These are phyloP conservation scores for Sporothrix inflata DNA, from an alignment of 2,329 filamentous ascomycete genomes.

Conservation along the genomic window DNA sequence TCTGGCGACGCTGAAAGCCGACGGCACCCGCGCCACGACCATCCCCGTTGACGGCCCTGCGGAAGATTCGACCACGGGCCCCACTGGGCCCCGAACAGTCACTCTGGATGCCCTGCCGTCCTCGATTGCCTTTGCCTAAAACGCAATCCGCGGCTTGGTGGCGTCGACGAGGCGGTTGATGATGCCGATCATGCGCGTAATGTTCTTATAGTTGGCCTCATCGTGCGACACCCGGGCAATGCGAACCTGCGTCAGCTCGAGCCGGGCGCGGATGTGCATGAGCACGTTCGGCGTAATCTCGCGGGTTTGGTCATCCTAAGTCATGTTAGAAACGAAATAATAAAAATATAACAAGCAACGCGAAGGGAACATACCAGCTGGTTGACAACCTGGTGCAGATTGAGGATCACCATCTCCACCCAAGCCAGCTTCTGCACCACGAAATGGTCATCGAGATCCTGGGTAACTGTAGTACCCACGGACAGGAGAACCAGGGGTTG, in stretches of 20 bases:
- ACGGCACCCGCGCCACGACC: background rate
- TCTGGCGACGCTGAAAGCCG: background rate
- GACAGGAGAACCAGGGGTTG: slow-evolving; percentile 66
- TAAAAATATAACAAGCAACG: background rate
- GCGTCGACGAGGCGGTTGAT: slow-evolving; percentile 41
- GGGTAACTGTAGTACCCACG: slow-evolving; percentile 65
- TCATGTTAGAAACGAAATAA: background rate
- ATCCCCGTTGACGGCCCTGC: background rate
- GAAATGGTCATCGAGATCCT: slow-evolving; percentile 57
- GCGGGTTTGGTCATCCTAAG: slow-evolving; percentile 57
- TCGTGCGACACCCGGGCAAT: slow-evolving; percentile 53
- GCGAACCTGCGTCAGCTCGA: slow-evolving; percentile 57
- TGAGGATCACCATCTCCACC: slow-evolving; percentile 62
- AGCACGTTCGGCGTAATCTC: slow-evolving; percentile 62
- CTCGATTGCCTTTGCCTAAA: slow-evolving; percentile 15
- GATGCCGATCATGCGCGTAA: slow-evolving; percentile 49
- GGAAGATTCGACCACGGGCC: background rate
- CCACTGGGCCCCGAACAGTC: background rate
- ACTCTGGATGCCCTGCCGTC: background rate
- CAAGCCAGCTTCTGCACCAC: slow-evolving; percentile 61
- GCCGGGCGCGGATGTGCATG: slow-evolving; percentile 54
- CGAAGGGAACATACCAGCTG: slow-evolving; percentile 53
- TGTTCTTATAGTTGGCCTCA: slow-evolving; percentile 53
- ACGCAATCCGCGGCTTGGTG: slow-evolving; percentile 27
- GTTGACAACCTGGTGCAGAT: slow-evolving; percentile 53